phyloP scores from a whole-genome alignment of 805 yeast genomes.

The Starmera pachycereana region DNA sequence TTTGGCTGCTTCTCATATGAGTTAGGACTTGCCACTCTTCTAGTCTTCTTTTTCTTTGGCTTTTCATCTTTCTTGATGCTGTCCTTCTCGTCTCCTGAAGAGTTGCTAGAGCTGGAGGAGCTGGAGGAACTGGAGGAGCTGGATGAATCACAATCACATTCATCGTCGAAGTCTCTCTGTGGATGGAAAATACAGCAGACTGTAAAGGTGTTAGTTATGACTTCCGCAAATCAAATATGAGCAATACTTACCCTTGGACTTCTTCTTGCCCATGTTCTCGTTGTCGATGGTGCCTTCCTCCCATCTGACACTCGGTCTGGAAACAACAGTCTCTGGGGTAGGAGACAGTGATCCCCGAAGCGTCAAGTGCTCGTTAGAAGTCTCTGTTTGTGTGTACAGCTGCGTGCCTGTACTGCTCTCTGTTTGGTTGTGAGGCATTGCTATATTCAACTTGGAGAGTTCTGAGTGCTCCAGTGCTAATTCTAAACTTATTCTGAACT shows the following conservation, averaged over 20 bases:
- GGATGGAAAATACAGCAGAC: slow-evolving; percentile 86
- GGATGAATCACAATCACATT: slow-evolving; percentile 21
- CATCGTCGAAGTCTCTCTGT: slow-evolving; percentile 47
- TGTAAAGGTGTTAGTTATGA: slow-evolving; percentile 2
- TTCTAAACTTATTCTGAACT: too few species aligned
- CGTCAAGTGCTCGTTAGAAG: too few species aligned
- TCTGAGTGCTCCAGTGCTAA: too few species aligned
- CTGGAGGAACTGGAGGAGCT: slow-evolving; percentile 15
- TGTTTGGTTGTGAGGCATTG: too few species aligned
- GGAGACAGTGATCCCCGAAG: too few species aligned
- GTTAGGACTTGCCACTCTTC: slow-evolving; percentile 42
- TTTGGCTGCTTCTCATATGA: slow-evolving; percentile 87
- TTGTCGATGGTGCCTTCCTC: slow-evolving; percentile 80
- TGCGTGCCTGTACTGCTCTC: too few species aligned
- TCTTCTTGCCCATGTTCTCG: slow-evolving; percentile 80
- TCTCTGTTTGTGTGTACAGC: too few species aligned
- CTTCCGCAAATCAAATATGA: neutral
- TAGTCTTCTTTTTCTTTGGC: slow-evolving; percentile 22
- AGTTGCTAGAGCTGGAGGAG: slow-evolving; percentile 30
- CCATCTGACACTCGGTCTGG: slow-evolving; percentile 64
- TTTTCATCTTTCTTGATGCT: slow-evolving; percentile 16
- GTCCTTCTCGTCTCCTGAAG: slow-evolving; percentile 20
- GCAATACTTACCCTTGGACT: slow-evolving; percentile 30
- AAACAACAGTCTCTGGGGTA: slow-evolving; percentile 4
- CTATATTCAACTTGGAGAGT: too few species aligned